Base-by-base conservation (phyloP, 257 asterid species). In the Solanum bukasovii region DNA sequence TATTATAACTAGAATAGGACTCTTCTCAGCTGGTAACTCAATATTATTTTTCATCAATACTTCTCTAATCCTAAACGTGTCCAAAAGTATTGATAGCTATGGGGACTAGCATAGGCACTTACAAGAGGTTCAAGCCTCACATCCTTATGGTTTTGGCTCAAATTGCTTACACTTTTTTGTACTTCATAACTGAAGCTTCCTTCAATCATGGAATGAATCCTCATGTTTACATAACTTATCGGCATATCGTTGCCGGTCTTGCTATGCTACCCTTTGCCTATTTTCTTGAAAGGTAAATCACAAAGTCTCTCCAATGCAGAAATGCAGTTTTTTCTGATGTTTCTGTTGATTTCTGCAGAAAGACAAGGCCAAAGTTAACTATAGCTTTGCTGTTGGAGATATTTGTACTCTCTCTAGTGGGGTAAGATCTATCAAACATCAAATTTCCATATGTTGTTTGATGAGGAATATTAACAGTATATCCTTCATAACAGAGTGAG, bases 181-280 rank as follows among this genome's bases (percentile, higher is more conserved):
- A 93, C 46, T 92, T 94, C 91, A 93, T 94, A 59, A 93, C 95
- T 4, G 94, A 95, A 82, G 98, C 98, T 63, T 95, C 97, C 29
- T 95, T 95, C 93, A 88, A 92, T 83, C 95, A 95, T 87, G 98
- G 98, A 38, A 92, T 95, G 98, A 90, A 94, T 35, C 94, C 96
- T 84, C 93, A 87, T 52, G 97, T 94, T 84, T 95, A 95, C 11
- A 91, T 95, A 14, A 94, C 95, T 31, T 95, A 94, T 61, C 91
- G 98, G 38, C 94, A 93, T 59, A 70, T 92, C 9, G 90, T 95
- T 2, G 94, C 94, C 13, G 94, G 91, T 25, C 71, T 94, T 2
- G 42, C 75, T 12, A 87, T 91, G 84, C 93, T 95, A 6, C 97
- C 97, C 38, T 95, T 95, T 75, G 98, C 97, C 88, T 94, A 92